phyloP scores from a whole-genome alignment of 2,329 filamentous ascomycete genomes.

The Phyllachora maydis region DNA sequence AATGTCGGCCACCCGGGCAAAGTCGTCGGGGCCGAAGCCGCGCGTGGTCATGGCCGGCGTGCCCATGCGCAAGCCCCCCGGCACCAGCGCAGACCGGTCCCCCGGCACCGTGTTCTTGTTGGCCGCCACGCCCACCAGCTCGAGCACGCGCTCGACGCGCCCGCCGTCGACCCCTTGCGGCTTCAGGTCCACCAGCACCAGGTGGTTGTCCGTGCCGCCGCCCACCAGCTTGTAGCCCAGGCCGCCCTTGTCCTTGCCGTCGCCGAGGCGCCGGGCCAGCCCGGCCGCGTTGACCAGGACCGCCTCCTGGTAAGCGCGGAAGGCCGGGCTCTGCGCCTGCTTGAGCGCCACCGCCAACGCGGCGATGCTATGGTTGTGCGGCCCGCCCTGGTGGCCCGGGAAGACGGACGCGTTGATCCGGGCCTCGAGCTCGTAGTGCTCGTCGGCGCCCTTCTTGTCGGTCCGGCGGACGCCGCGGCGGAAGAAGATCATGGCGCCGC shows the following conservation, averaged over 20 bases:
- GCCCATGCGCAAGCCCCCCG: conserved; percentile 82
- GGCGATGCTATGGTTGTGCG: conserved; percentile 98
- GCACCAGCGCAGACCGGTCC: conserved; percentile 81
- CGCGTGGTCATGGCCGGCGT: conserved; percentile 95
- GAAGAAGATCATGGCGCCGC: conserved; percentile 97
- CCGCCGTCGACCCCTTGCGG: conserved; percentile 73
- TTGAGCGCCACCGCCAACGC: conserved; percentile 86
- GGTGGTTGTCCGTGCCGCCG: conserved; percentile 92
- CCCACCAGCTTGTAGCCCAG: conserved; percentile 79
- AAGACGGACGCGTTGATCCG: conserved; percentile 96
- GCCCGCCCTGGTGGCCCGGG: conserved; percentile 92
- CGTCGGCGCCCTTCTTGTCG: conserved; percentile 74
- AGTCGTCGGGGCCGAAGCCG: conserved; percentile 79
- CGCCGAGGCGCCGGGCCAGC: conserved; percentile 48
- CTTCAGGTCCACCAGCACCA: conserved; percentile 83
- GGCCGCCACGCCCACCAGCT: conserved; percentile 85
- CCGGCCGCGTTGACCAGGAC: conserved; percentile 84
- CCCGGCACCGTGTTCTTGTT: conserved; percentile 99
- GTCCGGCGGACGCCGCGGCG: conserved; percentile 73
- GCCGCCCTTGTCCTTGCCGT: conserved; percentile 51
- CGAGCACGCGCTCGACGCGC: conserved; percentile 73
- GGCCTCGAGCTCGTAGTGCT: conserved; percentile 73
- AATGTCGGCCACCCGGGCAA: conserved; percentile 66
- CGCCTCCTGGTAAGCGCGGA: conserved; percentile 79
- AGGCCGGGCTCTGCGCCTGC: conserved; percentile 76